Evolutionary conservation across 306 rosid species (phyloP), one percentile per base, ranked within the genome.

Genomic region (Prunus dulcis): DNA sequence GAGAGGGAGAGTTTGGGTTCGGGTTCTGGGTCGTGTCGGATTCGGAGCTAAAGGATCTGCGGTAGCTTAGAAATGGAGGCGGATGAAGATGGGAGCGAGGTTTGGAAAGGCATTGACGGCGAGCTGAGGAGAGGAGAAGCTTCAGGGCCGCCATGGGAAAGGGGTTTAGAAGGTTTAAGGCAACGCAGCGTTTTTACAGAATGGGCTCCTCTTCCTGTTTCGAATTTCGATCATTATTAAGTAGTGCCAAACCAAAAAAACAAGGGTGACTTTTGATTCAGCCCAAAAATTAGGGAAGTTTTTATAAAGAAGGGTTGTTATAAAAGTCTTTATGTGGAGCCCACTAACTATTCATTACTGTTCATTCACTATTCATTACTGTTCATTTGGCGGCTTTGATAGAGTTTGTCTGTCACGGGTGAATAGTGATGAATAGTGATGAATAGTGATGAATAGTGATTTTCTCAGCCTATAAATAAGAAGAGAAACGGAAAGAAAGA

Each of bases 71-170:
- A 15, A 78, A 69, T 5, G 83, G 76, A 3, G 87, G 61, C 51
- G 78, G 72, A 64, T 72, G 83, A 67, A 82, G 81, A 27, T 28
- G 73, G 1, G 75, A 75, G 45, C 80, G 32, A 57, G 82, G 70
- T 22, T 76, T 81, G 22, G 87, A 23, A 58, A 82, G 75, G 84
- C 69, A 85, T 56, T 90, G 91, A 89, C 97, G 88, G 79, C 99
- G 91, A 80, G 89, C 88, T 58, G 87, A 91, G 45, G 87, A 85
- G 82, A 90, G 83, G 55, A 90, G 81, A 64, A 89, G 89, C 89
- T 86, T 94, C 71, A 88, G 66, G 71, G 88, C 84, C 71, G 96
- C 93, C 99, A 95, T 88, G 75, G 64, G 3, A 23, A 23, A 1
- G 78, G 91, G 87, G 68, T 78, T 86, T 87, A 68, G 30, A 79